Conservation (phyloP, 352 stramenopile genomes). For the Globisporangium cederbergense region DNA sequence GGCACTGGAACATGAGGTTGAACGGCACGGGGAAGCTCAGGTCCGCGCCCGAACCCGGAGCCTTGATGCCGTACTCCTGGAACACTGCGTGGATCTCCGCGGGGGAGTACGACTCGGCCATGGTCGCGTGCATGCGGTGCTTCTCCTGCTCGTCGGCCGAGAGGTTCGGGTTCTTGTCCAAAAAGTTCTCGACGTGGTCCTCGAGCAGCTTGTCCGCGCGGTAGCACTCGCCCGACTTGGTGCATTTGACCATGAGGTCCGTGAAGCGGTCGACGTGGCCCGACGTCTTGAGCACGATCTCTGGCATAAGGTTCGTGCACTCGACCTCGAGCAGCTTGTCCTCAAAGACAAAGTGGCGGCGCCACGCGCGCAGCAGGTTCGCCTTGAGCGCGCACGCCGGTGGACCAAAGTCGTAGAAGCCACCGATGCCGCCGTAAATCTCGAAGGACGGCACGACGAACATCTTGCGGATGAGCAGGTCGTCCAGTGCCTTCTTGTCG, state of each 20-base stretch:
- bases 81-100: constrained; percentile 96
- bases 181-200: constrained; percentile 97
- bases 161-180: constrained; percentile 88
- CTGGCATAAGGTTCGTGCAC: constrained; percentile 98
- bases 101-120: constrained; percentile 97
- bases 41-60: constrained; percentile 86
- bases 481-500: constrained; percentile 94
- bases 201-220: constrained; percentile 99
- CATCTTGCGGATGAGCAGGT: constrained; percentile 98
- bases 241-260: constrained; percentile 99
- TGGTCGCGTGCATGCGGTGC: constrained; percentile 91
- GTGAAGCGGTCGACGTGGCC: constrained; percentile 99
- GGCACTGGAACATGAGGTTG: constrained; percentile 99
- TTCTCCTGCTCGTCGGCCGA: constrained; percentile 87
- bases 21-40: constrained; percentile 98
- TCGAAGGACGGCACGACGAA: constrained; percentile 99
- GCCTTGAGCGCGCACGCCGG: constrained; percentile 94
- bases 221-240: constrained; percentile 96
- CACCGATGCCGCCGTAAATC: constrained; percentile 98
- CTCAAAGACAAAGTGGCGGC: constrained; percentile 97
- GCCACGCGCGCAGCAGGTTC: constrained; percentile 96
- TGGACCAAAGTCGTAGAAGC: constrained; percentile 98
- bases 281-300: constrained; percentile 97
- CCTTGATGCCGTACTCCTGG: constrained; percentile 93
- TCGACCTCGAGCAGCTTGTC: constrained; percentile 99